Evolutionary conservation across 257 asterid genomes (phyloP).

Genomic region (Apocynum venetum): DNA sequence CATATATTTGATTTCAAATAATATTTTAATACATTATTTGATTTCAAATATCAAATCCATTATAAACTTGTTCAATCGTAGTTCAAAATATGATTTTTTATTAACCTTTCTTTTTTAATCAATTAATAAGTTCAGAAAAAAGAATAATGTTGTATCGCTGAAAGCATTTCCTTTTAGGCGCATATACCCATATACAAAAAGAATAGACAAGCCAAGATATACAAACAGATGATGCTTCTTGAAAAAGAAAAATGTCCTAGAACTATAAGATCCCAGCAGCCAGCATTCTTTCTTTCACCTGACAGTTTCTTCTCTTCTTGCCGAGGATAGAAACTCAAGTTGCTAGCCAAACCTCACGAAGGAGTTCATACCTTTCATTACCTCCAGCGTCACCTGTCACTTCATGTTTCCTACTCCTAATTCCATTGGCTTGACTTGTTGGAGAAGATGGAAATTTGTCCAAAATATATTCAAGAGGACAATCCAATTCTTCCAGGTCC

Average conservation of each 20-base stretch:
- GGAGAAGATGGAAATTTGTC: constrained; percentile 43
- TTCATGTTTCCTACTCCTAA: constrained; percentile 23
- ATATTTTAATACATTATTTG: no score
- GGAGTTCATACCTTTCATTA: constrained; percentile 77
- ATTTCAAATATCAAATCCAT: no score
- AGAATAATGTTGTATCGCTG: no score
- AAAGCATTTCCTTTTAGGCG: no score
- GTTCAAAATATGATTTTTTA: no score
- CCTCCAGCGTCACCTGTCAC: constrained; percentile 26
- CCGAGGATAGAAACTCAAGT: constrained; percentile 13
- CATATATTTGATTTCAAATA: no score
- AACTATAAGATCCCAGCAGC: neutral
- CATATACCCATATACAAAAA: neutral
- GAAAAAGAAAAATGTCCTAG: neutral
- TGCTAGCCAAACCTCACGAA: constrained; percentile 81
- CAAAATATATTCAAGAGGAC: constrained; percentile 50
- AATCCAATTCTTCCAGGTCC: constrained; percentile 77
- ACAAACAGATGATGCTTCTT: neutral
- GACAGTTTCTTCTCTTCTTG: neutral
- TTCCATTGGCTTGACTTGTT: constrained; percentile 18
- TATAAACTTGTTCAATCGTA: no score
- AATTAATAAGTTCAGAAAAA: no score
- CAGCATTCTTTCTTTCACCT: neutral
- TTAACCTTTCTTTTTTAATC: neutral
- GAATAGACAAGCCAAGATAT: neutral